Evolutionary conservation across 768 basidiomycete species (phyloP).

Genomic region (Lentinula raphanica): DNA sequence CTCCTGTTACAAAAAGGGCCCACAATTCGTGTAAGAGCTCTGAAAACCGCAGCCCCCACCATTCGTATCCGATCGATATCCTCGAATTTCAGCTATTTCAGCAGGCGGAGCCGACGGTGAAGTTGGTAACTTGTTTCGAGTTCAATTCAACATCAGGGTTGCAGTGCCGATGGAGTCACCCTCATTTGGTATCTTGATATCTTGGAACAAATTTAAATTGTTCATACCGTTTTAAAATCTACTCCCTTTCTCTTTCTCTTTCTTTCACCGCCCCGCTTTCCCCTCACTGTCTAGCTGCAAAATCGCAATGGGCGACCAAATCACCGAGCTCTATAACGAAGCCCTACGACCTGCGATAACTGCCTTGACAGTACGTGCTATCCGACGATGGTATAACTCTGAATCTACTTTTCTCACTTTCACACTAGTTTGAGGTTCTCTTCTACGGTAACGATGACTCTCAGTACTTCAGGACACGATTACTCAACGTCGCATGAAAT

Average conservation of each 20-base stretch:
- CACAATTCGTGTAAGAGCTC: too few species aligned
- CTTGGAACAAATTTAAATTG: neutral
- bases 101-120: neutral
- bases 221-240: neutral
- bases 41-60: too few species aligned
- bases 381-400: neutral
- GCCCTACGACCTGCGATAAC: constrained; percentile 1
- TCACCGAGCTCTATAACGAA: neutral
- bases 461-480: neutral
- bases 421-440: neutral
- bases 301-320: neutral
- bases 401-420: neutral
- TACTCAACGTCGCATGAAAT: neutral
- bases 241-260: neutral
- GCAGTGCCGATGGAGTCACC: neutral
- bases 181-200: neutral
- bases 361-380: neutral
- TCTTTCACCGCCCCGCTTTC: neutral
- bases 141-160: neutral
- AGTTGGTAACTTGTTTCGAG: neutral
- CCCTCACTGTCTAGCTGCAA: neutral
- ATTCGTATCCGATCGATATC: neutral
- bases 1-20: too few species aligned
- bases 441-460: neutral
- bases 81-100: neutral